These are phyloP conservation scores for Pontederia crassipes DNA, from an alignment of 176 grass and related monocot genomes.

Conservation along the genomic window DNA sequence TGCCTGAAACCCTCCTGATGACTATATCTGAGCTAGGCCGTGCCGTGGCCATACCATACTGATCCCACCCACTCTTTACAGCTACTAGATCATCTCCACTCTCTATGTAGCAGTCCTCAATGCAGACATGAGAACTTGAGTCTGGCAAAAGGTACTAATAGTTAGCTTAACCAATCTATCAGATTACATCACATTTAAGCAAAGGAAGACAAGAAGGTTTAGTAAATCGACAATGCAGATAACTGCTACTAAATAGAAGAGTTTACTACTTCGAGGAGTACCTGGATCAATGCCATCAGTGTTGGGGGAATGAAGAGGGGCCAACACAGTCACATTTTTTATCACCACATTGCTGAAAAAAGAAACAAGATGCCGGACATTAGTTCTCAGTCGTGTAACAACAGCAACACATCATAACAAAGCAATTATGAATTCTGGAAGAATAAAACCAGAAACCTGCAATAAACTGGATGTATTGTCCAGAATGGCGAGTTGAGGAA, in stretches of 20 bases:
- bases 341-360: conserved; percentile 67
- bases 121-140: conserved; percentile 74
- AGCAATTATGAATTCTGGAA: background rate
- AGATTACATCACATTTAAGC: no score
- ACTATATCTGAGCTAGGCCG: conserved; percentile 63
- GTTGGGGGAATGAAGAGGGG: conserved; percentile 76
- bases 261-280: conserved; percentile 1
- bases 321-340: conserved; percentile 56
- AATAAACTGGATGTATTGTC: conserved; percentile 91
- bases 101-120: conserved; percentile 79
- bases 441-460: conserved; percentile 43
- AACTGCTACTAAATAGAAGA: background rate
- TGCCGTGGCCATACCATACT: conserved; percentile 59
- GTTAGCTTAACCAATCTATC: no score
- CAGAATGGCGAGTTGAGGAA: conserved; percentile 90
- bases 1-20: conserved; percentile 67
- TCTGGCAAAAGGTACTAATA: conserved; percentile 29
- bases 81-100: conserved; percentile 86
- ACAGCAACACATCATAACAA: background rate
- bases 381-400: no score
- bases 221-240: background rate
- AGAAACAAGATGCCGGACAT: background rate
- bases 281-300: conserved; percentile 98
- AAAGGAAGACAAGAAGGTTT: no score
- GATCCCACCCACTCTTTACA: conserved; percentile 88